Conservation (phyloP, 352 stramenopile species). For the Elongisporangium undulatum region DNA sequence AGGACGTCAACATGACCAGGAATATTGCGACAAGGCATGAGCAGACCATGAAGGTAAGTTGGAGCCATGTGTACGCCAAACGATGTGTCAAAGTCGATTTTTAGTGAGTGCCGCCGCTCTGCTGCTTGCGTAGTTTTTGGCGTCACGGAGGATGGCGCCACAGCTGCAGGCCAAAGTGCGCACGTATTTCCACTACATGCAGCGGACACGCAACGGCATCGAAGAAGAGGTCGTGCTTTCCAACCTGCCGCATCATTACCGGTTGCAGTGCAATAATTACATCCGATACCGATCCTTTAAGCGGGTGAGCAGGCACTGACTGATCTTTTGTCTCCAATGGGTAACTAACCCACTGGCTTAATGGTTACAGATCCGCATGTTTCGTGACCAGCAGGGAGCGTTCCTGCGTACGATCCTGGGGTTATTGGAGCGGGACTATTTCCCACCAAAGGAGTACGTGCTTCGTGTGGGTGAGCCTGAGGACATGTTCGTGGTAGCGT, state of each 20-base stretch:
- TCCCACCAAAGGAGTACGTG: slow-evolving; percentile 32
- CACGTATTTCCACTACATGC: slow-evolving; percentile 73
- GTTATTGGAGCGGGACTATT: slow-evolving; percentile 40
- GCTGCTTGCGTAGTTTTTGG: slow-evolving; percentile 30
- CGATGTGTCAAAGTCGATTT: slow-evolving; percentile 2
- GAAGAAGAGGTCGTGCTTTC: slow-evolving; percentile 47
- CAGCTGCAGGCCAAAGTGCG: slow-evolving; percentile 27
- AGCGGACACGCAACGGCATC: slow-evolving; percentile 51
- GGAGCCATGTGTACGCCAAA: background rate
- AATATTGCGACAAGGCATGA: slow-evolving; percentile 61
- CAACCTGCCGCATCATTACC: slow-evolving; percentile 44
- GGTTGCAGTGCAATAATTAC: slow-evolving; percentile 42
- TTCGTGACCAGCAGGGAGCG: slow-evolving; percentile 35
- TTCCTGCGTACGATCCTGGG: slow-evolving; percentile 49
- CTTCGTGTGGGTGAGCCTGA: slow-evolving; percentile 24
- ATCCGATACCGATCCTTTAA: slow-evolving; percentile 44
- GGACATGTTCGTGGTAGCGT: slow-evolving; percentile 50
- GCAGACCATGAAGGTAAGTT: slow-evolving; percentile 37
- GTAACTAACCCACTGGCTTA: slow-evolving; percentile 1
- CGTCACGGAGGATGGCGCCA: slow-evolving; percentile 24
- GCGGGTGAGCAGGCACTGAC: slow-evolving; percentile 7
- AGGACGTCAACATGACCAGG: slow-evolving; percentile 49
- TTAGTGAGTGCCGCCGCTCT: background rate
- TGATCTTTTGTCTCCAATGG: background rate
- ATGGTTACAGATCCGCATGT: slow-evolving; percentile 26